A percentile compares a stretch with the other conserved stretches of the same genome.
phyloP scores from a whole-genome alignment of 768 basidiomycete genomes.

The Rhodotorula diobovata region DNA sequence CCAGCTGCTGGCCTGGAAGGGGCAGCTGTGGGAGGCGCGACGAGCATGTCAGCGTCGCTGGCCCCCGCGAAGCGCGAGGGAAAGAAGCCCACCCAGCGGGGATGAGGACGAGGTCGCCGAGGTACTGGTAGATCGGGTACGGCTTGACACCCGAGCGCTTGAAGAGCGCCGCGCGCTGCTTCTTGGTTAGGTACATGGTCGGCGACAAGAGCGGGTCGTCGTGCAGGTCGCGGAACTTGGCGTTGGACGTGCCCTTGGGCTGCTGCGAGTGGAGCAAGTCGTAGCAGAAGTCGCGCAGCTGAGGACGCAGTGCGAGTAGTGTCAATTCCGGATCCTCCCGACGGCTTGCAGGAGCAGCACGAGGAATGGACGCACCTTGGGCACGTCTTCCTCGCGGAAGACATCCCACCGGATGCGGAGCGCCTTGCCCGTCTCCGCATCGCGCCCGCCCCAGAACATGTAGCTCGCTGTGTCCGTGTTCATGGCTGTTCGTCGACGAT shows the following conservation, averaged over 20 bases:
- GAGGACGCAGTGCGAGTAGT: too few relatives aligned
- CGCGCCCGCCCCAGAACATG: slow-evolving; percentile 22
- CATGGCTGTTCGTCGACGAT: neutral
- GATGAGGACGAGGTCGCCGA: slow-evolving; percentile 32
- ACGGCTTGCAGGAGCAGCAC: neutral
- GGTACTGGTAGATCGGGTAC: slow-evolving; percentile 27
- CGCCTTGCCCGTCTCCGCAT: slow-evolving; percentile 7
- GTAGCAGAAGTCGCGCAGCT: slow-evolving; percentile 34
- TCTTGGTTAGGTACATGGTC: slow-evolving; percentile 23
- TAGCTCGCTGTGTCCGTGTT: slow-evolving; percentile 10
- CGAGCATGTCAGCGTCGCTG: fast-evolving
- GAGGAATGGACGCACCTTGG: neutral
- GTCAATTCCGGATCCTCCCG: neutral
- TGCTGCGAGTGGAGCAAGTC: slow-evolving; percentile 1
- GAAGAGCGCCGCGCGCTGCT: slow-evolving; percentile 15
- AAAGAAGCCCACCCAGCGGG: slow-evolving; percentile 22
- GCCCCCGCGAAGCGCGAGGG: neutral
- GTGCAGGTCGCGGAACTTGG: slow-evolving; percentile 7
- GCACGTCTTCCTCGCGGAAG: slow-evolving; percentile 6
- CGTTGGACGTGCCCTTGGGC: neutral
- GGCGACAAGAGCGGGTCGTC: slow-evolving; percentile 31
- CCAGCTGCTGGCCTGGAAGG: slow-evolving; percentile 32
- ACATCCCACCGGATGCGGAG: slow-evolving; percentile 32
- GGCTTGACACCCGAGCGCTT: slow-evolving; percentile 13
- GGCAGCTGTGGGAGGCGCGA: slow-evolving; percentile 1